Evolutionary conservation across 1,139 yeast genomes (phyloP), one percentile per base, ranked within the genome.

Genomic region (Scheffersomyces cryptocercus): DNA sequence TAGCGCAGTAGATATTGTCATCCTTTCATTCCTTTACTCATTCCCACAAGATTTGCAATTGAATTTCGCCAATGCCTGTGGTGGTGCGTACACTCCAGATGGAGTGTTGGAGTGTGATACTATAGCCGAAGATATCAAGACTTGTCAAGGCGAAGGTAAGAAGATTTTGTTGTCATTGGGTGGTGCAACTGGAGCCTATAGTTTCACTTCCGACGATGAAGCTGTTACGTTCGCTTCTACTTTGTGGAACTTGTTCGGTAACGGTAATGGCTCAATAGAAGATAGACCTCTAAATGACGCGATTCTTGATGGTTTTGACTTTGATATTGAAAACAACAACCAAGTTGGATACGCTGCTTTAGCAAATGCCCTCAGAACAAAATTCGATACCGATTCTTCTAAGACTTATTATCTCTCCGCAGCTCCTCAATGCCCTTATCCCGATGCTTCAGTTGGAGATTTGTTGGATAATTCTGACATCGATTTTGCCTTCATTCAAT

Each of bases 351-450:
- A 80, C 50, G 78, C 78, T 41, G 85, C 88, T 29, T 67, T 85
- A 47, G 88, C 81, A 24, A 73, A 63, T 9, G 75, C 75, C 47
- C 74, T 91, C 56, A 83, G 93, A 70, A 55, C 61, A 11, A 70
- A 79, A 48, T 88, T 79, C 56, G 68, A 69, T 14, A 61, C 69
- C 16, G 84, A 83, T 55, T 36, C 73, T 20, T 73, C 86, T 15
- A 84, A 80, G 63, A 58, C 65, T 12, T 91, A 87, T 68, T 90
- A 87, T 64, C 70, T 91, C 39, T 81, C 96, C 42, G 97, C 97
- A 50, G 96, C 98, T 51, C 98, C 98, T 26, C 98, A 91, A 71
- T 91, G 98, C 71, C 87, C 85, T 14, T 88, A 84, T 62, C 98
- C 97, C 15, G 98, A 91, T 69, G 89, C 85, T 6, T 81, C 87